Base-by-base conservation (phyloP, 2,329 filamentous ascomycete species). In the Cytospora paraplurivora region DNA sequence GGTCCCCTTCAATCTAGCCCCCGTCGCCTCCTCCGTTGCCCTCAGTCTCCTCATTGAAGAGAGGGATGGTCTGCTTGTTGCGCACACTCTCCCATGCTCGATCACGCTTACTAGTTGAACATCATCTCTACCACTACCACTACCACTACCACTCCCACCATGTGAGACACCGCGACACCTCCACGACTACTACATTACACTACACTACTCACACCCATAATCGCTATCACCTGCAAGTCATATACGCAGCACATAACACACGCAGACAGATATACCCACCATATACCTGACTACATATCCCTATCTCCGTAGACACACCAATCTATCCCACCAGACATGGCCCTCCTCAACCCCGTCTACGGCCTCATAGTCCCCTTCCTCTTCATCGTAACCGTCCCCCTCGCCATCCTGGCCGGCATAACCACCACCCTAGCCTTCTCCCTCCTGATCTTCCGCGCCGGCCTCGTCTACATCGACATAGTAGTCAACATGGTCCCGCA, bases 401-500 rank as follows among this genome's bases (percentile, higher is more conserved):
- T 90, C 59, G 81, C 85, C 68, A 71, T 89, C 56, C 82, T 87
- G 61, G 88, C 88, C 59, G 82, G 81, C 67, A 75, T 89, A 67
- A 90, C 88, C 37, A 86, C 87, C 61, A 81, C 80, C 5, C 68
- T 89, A 55, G 86, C 88, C 47, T 84, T 88, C 67, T 78, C 82
- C 44, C 78, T 88, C 41, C 81, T 91, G 56, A 80, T 85, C 70
- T 75, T 88, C 66, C 82, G 87, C 32, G 82, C 88, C 32, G 76
- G 83, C 53, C 71, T 88, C 58, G 82, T 89, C 62, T 90, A 89
- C 71, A 75, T 88, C 65, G 86, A 90, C 70, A 78, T 90, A 58
- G 82, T 79, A 51, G 73, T 85, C 21, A 84, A 84, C 8, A 77
- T 88, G 4, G 71, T 89, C 1, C 81, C 83, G 7, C 82, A 83